Evolutionary conservation across 2,329 filamentous ascomycete species (phyloP).

Genomic region (Celoporthe dispersa): DNA sequence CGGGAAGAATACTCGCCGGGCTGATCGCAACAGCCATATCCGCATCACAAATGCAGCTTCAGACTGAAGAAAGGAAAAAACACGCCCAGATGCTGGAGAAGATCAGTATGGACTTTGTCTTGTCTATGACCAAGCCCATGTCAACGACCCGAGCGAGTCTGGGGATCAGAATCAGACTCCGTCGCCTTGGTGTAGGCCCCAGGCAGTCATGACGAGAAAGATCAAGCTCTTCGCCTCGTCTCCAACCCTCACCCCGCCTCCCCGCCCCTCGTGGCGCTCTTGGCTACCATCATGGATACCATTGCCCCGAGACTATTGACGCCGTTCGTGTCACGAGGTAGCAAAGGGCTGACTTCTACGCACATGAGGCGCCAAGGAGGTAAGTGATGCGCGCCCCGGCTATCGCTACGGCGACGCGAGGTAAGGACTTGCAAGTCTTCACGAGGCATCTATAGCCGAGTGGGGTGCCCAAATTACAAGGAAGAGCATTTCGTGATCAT

Average conservation of each 20-base stretch:
- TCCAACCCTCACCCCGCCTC: conserved; percentile 6
- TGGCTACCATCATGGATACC: conserved; percentile 10
- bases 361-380: neutral
- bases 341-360: conserved; percentile 12
- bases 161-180: conserved; percentile 14
- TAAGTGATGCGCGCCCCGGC: conserved; percentile 4
- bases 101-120: no score
- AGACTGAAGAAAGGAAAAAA: no score
- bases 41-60: no score
- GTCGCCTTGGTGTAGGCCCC: neutral
- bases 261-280: conserved; percentile 4
- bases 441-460: conserved; percentile 5
- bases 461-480: neutral
- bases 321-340: conserved; percentile 13
- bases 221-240: conserved; percentile 13
- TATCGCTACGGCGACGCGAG: conserved; percentile 14
- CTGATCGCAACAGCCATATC: conserved; percentile 8
- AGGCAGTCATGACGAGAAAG: conserved; percentile 1
- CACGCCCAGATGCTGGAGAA: no score
- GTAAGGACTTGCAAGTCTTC: conserved; percentile 8
- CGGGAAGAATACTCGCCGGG: conserved; percentile 10
- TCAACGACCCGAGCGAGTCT: neutral
- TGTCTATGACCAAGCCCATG: conserved; percentile 12
- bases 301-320: conserved; percentile 7
- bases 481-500: conserved; percentile 9